These are phyloP conservation scores for Psilocybe tampanensis DNA, from an alignment of 768 basidiomycete species.

Conservation along the genomic window DNA sequence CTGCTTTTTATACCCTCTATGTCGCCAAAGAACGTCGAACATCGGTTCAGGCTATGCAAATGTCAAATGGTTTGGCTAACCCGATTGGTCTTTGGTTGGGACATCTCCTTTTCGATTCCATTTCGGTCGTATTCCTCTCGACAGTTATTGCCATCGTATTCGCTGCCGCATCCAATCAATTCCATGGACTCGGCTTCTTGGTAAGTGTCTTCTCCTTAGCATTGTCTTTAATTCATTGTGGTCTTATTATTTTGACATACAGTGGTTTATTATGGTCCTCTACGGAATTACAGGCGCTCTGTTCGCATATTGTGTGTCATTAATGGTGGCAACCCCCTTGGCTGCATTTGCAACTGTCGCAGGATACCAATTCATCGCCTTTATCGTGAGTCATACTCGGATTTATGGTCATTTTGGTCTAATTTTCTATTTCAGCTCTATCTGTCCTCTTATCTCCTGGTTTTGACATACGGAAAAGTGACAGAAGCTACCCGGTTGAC, in stretches of 20 bases:
- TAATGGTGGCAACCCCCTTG: constrained; percentile 64
- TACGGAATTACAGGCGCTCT: constrained; percentile 72
- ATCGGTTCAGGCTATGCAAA: constrained; percentile 81
- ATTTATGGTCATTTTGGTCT: neutral
- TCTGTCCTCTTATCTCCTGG: constrained; percentile 68
- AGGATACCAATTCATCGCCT: constrained; percentile 77
- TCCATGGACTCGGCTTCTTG: constrained; percentile 59
- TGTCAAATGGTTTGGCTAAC: constrained; percentile 74
- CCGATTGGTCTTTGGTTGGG: constrained; percentile 80
- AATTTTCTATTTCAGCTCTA: constrained; percentile 47
- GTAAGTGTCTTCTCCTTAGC: neutral
- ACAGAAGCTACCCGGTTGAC: constrained; percentile 56
- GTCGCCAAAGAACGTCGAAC: constrained; percentile 72
- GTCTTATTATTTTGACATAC: neutral
- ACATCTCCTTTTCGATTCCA: constrained; percentile 73
- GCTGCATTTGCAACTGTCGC: constrained; percentile 76
- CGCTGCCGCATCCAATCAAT: constrained; percentile 57
- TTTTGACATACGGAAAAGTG: constrained; percentile 72
- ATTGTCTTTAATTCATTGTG: neutral
- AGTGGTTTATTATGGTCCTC: constrained; percentile 75
- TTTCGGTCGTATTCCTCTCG: constrained; percentile 57
- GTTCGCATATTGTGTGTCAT: constrained; percentile 67
- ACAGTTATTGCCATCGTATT: constrained; percentile 68
- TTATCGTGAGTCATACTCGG: constrained; percentile 48
- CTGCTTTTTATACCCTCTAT: constrained; percentile 81